Conservation (phyloP, 2,329 filamentous ascomycete genomes). For the Trichoderma lentiforme region DNA sequence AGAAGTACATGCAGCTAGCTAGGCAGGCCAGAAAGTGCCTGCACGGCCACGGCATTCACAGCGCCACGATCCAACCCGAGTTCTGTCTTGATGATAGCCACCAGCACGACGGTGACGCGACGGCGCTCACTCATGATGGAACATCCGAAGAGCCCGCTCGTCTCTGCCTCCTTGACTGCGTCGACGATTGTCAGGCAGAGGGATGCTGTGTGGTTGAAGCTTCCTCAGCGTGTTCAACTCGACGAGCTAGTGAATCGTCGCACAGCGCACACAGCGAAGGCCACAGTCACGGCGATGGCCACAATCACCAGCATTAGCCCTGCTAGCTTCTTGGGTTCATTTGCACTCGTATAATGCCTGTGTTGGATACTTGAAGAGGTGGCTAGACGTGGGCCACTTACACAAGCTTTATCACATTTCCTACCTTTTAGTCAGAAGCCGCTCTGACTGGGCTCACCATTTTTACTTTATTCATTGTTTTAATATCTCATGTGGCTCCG, state of each 20-base stretch:
- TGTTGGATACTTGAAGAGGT: background rate
- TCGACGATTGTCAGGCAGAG: constrained; percentile 37
- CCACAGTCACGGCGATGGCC: background rate
- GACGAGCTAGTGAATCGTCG: constrained; percentile 35
- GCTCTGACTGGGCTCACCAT: background rate
- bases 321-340: background rate
- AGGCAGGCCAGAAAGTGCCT: constrained; percentile 80
- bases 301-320: constrained; percentile 9
- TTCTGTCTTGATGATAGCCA: constrained; percentile 59
- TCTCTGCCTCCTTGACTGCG: constrained; percentile 48
- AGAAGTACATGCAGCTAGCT: constrained; percentile 87
- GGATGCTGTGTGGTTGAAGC: constrained; percentile 33
- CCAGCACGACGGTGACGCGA: constrained; percentile 36
- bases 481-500: background rate
- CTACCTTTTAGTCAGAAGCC: background rate
- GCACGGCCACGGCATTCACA: constrained; percentile 94
- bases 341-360: background rate
- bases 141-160: constrained; percentile 29
- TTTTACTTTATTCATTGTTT: background rate
- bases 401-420: background rate
- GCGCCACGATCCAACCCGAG: constrained; percentile 94
- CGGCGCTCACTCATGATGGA: constrained; percentile 37
- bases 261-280: constrained; percentile 20
- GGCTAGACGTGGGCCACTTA: background rate
- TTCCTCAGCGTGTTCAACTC: constrained; percentile 36